Conservation (phyloP, 2,329 filamentous ascomycete genomes). For the Microsporum ferrugineum region DNA sequence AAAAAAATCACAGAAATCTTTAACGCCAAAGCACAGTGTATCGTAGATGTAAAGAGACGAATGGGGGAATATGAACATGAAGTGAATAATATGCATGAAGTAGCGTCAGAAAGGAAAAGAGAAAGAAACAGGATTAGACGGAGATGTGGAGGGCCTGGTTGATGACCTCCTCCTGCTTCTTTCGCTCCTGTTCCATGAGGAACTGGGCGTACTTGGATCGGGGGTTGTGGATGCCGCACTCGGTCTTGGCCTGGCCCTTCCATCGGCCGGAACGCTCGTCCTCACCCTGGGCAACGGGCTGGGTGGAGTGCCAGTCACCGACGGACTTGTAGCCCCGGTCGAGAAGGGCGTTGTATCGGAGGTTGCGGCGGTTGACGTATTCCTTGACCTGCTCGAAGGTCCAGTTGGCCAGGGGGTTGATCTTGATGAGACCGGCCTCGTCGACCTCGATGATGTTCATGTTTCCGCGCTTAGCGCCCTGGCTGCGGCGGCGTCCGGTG, state of each 20-base stretch:
- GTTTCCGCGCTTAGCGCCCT: conserved; percentile 82
- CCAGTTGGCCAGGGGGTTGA: conserved; percentile 96
- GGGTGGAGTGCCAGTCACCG: conserved; percentile 96
- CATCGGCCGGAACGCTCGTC: conserved; percentile 93
- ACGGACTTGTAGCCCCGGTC: conserved; percentile 96
- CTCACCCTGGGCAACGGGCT: conserved; percentile 77
- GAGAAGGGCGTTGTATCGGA: conserved; percentile 87
- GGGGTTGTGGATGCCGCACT: conserved; percentile 98
- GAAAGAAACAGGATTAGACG: neutral
- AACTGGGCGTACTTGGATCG: conserved; percentile 85
- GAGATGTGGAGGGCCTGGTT: conserved; percentile 28
- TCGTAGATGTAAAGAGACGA: neutral
- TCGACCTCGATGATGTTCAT: conserved; percentile 89
- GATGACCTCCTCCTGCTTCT: conserved; percentile 49
- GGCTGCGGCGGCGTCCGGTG: conserved; percentile 80
- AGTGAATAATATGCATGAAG: neutral
- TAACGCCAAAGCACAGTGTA: neutral
- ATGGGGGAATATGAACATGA: neutral
- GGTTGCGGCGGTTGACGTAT: conserved; percentile 74
- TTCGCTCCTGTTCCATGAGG: conserved; percentile 59
- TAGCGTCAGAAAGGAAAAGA: neutral
- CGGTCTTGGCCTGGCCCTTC: conserved; percentile 92
- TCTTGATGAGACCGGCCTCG: conserved; percentile 83
- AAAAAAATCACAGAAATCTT: conserved; percentile 1
- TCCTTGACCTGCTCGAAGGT: conserved; percentile 76